These are phyloP conservation scores for Cyclostephanos invisitatus DNA, from an alignment of 108 stramenopile genomes.

Conservation along the genomic window DNA sequence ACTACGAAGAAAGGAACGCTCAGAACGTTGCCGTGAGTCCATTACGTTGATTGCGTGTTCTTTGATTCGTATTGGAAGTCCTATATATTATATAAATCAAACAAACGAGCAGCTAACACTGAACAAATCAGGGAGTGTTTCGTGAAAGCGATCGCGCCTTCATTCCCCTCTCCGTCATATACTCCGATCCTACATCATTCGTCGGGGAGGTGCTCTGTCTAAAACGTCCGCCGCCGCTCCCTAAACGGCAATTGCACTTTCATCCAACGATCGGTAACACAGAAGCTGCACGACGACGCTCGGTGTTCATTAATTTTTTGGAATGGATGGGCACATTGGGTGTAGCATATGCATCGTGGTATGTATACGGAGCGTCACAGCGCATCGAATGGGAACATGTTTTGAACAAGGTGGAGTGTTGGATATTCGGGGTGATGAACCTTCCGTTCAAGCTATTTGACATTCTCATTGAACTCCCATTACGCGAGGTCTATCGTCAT, in stretches of 20 bases:
- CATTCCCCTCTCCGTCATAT: constrained; percentile 33
- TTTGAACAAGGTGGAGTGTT: constrained; percentile 8
- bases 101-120: neutral
- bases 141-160: constrained; percentile 37
- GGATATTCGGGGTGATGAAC: constrained; percentile 11
- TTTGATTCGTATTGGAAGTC: neutral
- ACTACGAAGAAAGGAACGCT: constrained; percentile 1
- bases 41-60: neutral
- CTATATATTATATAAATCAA: neutral
- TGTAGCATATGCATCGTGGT: constrained; percentile 18
- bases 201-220: constrained; percentile 31
- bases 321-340: constrained; percentile 26
- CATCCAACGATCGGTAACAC: constrained; percentile 1
- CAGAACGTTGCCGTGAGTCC: constrained; percentile 15
- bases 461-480: constrained; percentile 47
- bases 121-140: constrained; percentile 19
- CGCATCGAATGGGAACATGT: constrained; percentile 21
- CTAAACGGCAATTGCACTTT: neutral
- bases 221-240: constrained; percentile 16
- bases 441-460: constrained; percentile 24
- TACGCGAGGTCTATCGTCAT: constrained; percentile 59
- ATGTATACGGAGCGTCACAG: constrained; percentile 6
- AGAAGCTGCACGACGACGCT: neutral
- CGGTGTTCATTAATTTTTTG: constrained; percentile 24
- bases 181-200: constrained; percentile 27